phyloP scores from a whole-genome alignment of 306 rosid species.

The Ammopiptanthus mongolicus region DNA sequence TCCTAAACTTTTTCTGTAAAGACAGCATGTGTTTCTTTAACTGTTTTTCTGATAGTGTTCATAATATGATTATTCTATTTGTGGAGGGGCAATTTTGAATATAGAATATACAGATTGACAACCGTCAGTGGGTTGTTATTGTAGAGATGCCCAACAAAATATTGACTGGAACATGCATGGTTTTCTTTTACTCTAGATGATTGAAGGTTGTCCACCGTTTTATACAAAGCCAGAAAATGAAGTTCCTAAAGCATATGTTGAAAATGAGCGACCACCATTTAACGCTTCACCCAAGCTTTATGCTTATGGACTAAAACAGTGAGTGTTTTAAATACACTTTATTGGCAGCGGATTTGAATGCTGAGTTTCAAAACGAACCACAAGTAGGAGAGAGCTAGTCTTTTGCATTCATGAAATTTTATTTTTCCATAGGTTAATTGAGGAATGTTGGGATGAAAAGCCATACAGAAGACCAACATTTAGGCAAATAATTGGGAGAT shows the following conservation, averaged over 20 bases:
- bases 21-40: not conserved
- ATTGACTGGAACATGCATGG: slow-evolving; percentile 12
- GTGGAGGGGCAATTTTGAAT: not conserved
- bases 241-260: slow-evolving; percentile 47
- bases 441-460: slow-evolving; percentile 46
- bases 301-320: slow-evolving; percentile 47
- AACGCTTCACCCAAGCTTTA: slow-evolving; percentile 34
- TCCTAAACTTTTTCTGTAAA: not conserved
- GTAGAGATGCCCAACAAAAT: slow-evolving; percentile 1
- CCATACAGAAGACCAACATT: slow-evolving; percentile 45
- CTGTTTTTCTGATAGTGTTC: not conserved
- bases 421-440: slow-evolving; percentile 34
- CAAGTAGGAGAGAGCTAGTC: not conserved
- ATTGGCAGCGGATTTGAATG: slow-evolving; percentile 11
- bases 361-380: slow-evolving; percentile 9
- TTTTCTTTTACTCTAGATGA: slow-evolving; percentile 41
- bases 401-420: not conserved
- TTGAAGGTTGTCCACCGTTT: slow-evolving; percentile 52
- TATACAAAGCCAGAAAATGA: slow-evolving; percentile 36
- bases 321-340: slow-evolving; percentile 14
- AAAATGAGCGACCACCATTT: slow-evolving; percentile 46
- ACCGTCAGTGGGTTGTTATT: not conserved
- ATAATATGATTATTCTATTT: not conserved
- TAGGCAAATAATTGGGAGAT: slow-evolving; percentile 34
- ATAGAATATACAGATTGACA: slow-evolving; percentile 15